Evolutionary conservation across 768 basidiomycete genomes (phyloP).

Genomic region (Pleurotus platypus): DNA sequence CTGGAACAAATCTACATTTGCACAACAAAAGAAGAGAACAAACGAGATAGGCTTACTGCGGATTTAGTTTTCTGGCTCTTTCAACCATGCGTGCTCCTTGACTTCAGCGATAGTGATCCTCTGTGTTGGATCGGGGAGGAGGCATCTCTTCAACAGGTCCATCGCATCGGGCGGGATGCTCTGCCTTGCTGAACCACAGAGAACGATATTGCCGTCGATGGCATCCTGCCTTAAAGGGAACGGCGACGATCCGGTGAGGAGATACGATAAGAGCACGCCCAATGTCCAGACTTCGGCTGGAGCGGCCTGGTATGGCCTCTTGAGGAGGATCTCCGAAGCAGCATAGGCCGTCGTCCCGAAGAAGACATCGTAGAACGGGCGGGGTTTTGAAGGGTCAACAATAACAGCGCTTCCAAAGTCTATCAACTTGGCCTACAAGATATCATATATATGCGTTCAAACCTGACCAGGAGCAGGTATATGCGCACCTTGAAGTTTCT

Average conservation of each 20-base stretch:
- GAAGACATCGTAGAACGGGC: slow-evolving; percentile 73
- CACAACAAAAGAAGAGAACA: slow-evolving; percentile 1
- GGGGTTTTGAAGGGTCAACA: slow-evolving; percentile 56
- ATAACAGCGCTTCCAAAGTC: slow-evolving; percentile 92
- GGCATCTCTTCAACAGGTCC: slow-evolving; percentile 69
- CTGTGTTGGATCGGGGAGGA: slow-evolving; percentile 78
- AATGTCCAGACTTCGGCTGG: slow-evolving; percentile 97
- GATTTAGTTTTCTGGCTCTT: slow-evolving; percentile 3
- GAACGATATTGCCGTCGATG: slow-evolving; percentile 58
- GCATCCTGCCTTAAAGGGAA: slow-evolving; percentile 87
- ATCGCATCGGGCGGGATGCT: slow-evolving; percentile 46
- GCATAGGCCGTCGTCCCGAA: slow-evolving; percentile 97
- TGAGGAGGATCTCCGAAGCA: slow-evolving; percentile 88
- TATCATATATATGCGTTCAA: background rate
- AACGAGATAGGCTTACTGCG: background rate
- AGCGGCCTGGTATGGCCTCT: slow-evolving; percentile 85
- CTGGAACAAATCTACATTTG: background rate
- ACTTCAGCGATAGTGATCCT: slow-evolving; percentile 84
- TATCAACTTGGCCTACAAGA: slow-evolving; percentile 80
- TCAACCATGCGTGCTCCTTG: slow-evolving; percentile 80
- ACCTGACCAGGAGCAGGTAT: background rate
- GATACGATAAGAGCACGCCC: slow-evolving; percentile 90
- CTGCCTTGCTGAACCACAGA: slow-evolving; percentile 37
- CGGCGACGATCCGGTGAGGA: slow-evolving; percentile 89
- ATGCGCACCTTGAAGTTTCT: slow-evolving; percentile 57